A percentile compares a stretch with the other conserved stretches of the same genome.
Evolutionary conservation across 768 basidiomycete genomes (phyloP).

Genomic region (Auriscalpium microsporum): DNA sequence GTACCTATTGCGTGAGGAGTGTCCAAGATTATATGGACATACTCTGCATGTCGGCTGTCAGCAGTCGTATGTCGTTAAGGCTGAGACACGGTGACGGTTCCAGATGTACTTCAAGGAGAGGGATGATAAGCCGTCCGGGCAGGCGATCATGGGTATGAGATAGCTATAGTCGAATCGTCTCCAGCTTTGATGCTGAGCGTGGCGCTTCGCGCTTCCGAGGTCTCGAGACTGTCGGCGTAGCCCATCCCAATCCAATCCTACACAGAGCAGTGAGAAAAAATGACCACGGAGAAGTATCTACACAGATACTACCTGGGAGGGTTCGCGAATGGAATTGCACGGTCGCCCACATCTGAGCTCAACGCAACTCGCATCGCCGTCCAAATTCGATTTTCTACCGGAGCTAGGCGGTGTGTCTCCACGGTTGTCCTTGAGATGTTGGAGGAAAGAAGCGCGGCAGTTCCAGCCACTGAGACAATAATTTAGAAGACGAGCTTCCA

Average conservation of each 20-base stretch:
- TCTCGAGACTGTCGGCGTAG: slow-evolving; percentile 31
- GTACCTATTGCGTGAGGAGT: slow-evolving; percentile 1
- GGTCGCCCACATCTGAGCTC: slow-evolving; percentile 68
- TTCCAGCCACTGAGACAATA: slow-evolving; percentile 31
- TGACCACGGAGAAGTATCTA: too few species aligned
- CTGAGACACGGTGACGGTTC: slow-evolving; percentile 77
- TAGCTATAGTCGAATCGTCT: slow-evolving; percentile 83
- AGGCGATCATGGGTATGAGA: slow-evolving; percentile 72
- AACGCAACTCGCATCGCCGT: slow-evolving; percentile 69
- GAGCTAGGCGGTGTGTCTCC: slow-evolving; percentile 47
- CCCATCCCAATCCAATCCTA: slow-evolving; percentile 95
- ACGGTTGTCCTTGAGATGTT: slow-evolving; percentile 56
- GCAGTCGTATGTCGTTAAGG: slow-evolving; percentile 77
- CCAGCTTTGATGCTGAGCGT: slow-evolving; percentile 69
- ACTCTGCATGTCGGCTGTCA: slow-evolving; percentile 77
- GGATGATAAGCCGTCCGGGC: slow-evolving; percentile 74
- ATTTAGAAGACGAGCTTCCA: not conserved
- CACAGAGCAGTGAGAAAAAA: not conserved
- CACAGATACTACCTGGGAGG: slow-evolving; percentile 57
- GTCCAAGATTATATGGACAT: slow-evolving; percentile 14
- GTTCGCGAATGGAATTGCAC: slow-evolving; percentile 85
- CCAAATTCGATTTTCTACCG: slow-evolving; percentile 80
- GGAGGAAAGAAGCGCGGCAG: slow-evolving; percentile 85
- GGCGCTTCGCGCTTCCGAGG: slow-evolving; percentile 54
- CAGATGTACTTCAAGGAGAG: slow-evolving; percentile 73